Base-by-base conservation (phyloP, 192 early-diverging fungal genomes). In the Umbelopsis isabellina region DNA sequence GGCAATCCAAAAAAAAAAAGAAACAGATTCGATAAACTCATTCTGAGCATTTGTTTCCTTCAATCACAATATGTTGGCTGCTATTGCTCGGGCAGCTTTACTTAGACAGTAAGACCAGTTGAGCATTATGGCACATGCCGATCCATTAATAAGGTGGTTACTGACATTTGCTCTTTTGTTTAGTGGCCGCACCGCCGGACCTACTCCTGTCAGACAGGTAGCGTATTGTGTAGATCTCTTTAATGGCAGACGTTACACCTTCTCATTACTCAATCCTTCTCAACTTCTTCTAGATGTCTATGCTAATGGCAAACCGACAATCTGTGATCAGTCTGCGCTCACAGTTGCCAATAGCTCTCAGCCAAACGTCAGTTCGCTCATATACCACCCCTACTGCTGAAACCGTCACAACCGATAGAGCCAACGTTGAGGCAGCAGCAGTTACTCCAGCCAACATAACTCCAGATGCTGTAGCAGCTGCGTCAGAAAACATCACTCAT, bases 311-410 rank as follows among this genome's bases (percentile, higher is more conserved):
- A 0, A 25, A 25, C 15, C 30, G 55, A 61, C 55, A 11, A 61
- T 30, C 18, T 7, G 27, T 22, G 30, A 27, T 61, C 30, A 35
- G 18, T 30, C 55, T 27, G 55, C 55, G 25, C 55, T 61, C 25
- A 30, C 27, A 16, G 55, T 61, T 11, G 12, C 23, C 53, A 58
- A 11, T 11, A 33, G 37, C 37, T 41, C 37, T 61, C 55, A 12
- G 33, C 16, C 67, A 50, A 22, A 41, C 23, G 16, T 50, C 47
- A 27, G 20, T 51, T 50, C 67, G 67, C n/a, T 41, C 18, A 23
- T 68, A 68, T 68, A 50, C 67, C 47, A 68, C 67, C 13, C 33
- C 47, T 50, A 68, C 47, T 49, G 49, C 66, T 25, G 22, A 7
- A 30, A 46, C 13, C 46, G 66, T 21, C 52, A n/a, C 22, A 53